phyloP scores from a whole-genome alignment of 2,329 filamentous ascomycete genomes.

The Sphaerostilbella broomeana region DNA sequence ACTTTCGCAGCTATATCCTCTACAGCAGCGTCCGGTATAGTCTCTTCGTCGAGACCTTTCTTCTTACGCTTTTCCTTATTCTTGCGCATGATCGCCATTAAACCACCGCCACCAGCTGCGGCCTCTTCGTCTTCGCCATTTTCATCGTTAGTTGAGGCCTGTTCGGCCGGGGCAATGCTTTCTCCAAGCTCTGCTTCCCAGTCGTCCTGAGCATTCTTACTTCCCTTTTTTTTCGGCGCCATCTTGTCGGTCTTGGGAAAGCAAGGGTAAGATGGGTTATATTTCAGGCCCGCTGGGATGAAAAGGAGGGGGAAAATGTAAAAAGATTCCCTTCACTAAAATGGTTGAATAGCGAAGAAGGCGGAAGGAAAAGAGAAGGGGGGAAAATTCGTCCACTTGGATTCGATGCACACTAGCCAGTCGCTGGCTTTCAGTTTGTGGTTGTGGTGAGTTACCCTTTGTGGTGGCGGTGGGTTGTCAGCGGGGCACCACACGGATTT shows the following conservation, averaged over 20 bases:
- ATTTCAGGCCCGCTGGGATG: background rate
- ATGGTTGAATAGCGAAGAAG: background rate
- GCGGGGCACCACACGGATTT: slow-evolving; percentile 11
- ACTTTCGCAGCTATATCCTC: slow-evolving; percentile 54
- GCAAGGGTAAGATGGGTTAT: background rate
- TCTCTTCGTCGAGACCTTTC: slow-evolving; percentile 67
- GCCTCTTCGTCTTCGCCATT: slow-evolving; percentile 48
- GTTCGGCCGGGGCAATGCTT: slow-evolving; percentile 54
- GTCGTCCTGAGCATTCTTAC: slow-evolving; percentile 78
- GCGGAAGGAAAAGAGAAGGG: background rate
- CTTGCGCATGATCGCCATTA: slow-evolving; percentile 76
- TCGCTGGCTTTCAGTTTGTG: slow-evolving; percentile 10
- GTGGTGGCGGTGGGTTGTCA: slow-evolving; percentile 8
- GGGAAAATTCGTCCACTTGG: background rate
- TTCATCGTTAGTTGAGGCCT: slow-evolving; percentile 39
- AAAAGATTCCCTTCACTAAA: background rate
- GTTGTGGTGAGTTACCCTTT: slow-evolving; percentile 11
- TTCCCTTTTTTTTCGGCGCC: slow-evolving; percentile 90
- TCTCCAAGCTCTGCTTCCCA: slow-evolving; percentile 94
- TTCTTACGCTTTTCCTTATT: slow-evolving; percentile 84
- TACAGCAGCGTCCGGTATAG: slow-evolving; percentile 36
- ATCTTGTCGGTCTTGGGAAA: slow-evolving; percentile 43
- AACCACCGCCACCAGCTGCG: slow-evolving; percentile 53
- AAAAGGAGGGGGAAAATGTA: background rate
- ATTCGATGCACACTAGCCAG: background rate